A percentile compares a stretch with the other conserved stretches of the same genome.
Conservation (phyloP, 202 grass and related monocot species). For the Hordeum pubiflorum region DNA sequence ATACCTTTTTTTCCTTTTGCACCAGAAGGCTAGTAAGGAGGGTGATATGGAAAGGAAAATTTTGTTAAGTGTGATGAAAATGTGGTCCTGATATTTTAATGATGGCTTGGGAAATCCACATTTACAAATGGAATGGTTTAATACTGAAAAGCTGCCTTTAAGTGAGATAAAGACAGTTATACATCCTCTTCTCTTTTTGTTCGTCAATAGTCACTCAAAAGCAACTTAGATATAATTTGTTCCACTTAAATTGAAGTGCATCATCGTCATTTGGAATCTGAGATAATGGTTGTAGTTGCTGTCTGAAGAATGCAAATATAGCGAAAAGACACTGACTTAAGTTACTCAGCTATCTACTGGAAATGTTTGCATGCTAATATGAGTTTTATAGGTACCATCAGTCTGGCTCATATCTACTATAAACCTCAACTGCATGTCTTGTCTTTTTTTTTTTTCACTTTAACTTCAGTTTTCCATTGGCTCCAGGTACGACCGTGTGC, state of each 20-base stretch:
- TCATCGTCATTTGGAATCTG: background rate
- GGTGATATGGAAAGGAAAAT: background rate
- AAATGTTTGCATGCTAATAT: constrained; percentile 12
- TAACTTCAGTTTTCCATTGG: background rate
- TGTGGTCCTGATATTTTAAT: background rate
- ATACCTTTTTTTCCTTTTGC: background rate
- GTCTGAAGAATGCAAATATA: background rate
- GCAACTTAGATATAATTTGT: background rate
- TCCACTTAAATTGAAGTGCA: background rate
- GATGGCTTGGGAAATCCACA: background rate
- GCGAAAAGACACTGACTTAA: background rate
- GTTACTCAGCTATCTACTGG: background rate
- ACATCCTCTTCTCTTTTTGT: background rate
- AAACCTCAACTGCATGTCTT: background rate
- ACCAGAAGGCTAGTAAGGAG: background rate
- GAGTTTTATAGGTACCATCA: background rate
- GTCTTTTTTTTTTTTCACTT: background rate
- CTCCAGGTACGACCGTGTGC: constrained; percentile 69
- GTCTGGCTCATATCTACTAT: background rate
- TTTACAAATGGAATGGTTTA: background rate
- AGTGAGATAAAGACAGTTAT: background rate
- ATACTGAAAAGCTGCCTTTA: background rate
- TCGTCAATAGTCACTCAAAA: background rate
- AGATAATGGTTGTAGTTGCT: background rate
- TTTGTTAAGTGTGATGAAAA: background rate